Conservation (phyloP, 306 rosid genomes). For the Sesbania bispinosa region DNA sequence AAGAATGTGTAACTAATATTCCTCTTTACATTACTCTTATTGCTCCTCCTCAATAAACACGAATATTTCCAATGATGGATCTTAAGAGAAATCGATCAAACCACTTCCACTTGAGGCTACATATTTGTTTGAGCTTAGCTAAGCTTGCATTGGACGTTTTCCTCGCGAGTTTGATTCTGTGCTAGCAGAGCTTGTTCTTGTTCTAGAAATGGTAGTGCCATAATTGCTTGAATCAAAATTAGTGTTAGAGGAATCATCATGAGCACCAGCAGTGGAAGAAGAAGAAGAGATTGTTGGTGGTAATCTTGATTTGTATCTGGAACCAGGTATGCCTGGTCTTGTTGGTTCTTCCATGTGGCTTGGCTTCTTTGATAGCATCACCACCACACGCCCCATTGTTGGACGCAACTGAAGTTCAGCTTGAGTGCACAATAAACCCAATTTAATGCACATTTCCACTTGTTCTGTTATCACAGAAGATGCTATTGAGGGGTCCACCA, state of each 20-base stretch:
- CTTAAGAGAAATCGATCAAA: no score
- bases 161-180: slow-evolving; percentile 39
- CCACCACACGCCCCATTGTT: slow-evolving; percentile 66
- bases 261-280: slow-evolving; percentile 33
- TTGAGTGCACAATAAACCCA: slow-evolving; percentile 47
- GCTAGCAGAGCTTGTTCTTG: slow-evolving; percentile 31
- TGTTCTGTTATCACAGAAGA: slow-evolving; percentile 54
- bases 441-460: slow-evolving; percentile 47
- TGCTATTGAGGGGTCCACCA: slow-evolving; percentile 58
- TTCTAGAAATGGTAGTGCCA: slow-evolving; percentile 5
- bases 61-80: no score
- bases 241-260: slow-evolving; percentile 36
- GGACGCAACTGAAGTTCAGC: slow-evolving; percentile 68
- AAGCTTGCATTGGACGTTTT: slow-evolving; percentile 55
- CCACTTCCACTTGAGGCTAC: no score
- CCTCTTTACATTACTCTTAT: no score
- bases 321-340: slow-evolving; percentile 61
- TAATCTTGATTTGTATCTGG: slow-evolving; percentile 55
- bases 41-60: no score
- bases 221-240: slow-evolving; percentile 38
- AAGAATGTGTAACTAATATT: no score
- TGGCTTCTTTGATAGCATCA: slow-evolving; percentile 64
- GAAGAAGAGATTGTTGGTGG: slow-evolving; percentile 30
- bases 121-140: neutral
- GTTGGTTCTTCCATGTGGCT: slow-evolving; percentile 68